phyloP scores from a whole-genome alignment of 345 rosid species.

The Salix brachista region DNA sequence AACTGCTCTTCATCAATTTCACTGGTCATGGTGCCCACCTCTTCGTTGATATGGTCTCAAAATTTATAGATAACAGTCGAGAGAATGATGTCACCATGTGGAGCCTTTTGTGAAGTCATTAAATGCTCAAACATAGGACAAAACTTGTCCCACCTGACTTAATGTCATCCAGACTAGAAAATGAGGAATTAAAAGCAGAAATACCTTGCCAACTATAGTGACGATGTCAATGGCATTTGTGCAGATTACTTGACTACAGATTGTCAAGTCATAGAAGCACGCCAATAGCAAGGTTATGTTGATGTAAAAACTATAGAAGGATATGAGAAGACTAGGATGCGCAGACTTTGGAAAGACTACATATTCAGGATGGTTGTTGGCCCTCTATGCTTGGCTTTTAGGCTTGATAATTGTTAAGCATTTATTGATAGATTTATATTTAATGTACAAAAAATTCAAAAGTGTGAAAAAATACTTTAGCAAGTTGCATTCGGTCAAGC shows the following conservation, averaged over 20 bases:
- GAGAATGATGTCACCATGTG: not conserved
- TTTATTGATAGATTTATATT: not conserved
- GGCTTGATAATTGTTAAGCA: not conserved
- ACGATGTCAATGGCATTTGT: not conserved
- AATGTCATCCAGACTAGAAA: not conserved
- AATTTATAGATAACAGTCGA: not conserved
- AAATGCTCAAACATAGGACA: not conserved
- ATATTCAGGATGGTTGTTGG: not conserved
- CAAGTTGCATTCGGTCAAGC: not conserved
- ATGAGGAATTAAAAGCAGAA: not conserved
- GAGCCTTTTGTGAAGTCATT: not conserved
- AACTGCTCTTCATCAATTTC: not conserved
- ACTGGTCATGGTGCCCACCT: not conserved
- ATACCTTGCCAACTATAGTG: not conserved
- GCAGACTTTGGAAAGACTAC: not conserved
- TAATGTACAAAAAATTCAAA: not conserved
- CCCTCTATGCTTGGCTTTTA: not conserved
- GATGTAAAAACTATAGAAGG: not conserved
- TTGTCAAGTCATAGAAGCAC: not conserved
- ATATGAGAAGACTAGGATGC: not conserved
- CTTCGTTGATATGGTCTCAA: not conserved
- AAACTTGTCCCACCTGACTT: not conserved
- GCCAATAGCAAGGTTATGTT: not conserved
- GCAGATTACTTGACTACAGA: not conserved
- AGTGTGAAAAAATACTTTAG: not conserved